A percentile compares a stretch with the other conserved stretches of the same genome.
Evolutionary conservation across 352 stramenopile species (phyloP).

Genomic region (Phytopythium delawarense): DNA sequence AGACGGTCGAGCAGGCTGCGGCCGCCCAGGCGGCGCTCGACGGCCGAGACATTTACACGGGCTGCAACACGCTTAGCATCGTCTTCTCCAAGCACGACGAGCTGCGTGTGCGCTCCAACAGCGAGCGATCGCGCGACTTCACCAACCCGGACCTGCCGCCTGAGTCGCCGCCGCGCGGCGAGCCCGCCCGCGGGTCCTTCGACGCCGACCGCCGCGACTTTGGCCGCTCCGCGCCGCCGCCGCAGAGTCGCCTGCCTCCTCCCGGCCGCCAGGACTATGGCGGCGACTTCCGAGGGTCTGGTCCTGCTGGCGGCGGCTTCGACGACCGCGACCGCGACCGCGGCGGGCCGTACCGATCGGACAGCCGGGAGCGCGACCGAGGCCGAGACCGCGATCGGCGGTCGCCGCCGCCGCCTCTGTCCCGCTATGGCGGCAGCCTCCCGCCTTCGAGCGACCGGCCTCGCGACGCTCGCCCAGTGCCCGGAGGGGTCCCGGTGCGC

Average conservation of each 20-base stretch:
- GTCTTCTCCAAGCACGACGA: slow-evolving; percentile 70
- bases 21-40: slow-evolving; percentile 67
- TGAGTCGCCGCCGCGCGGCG: slow-evolving; percentile 15
- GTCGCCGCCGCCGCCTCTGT: slow-evolving; percentile 7
- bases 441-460: slow-evolving; percentile 16
- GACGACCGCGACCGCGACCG: slow-evolving; percentile 12
- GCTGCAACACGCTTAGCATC: slow-evolving; percentile 80
- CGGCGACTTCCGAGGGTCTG: neutral
- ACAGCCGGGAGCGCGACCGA: slow-evolving; percentile 5
- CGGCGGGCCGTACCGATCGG: neutral
- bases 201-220: slow-evolving; percentile 2
- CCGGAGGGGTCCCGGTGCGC: slow-evolving; percentile 5
- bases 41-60: slow-evolving; percentile 83
- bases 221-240: neutral
- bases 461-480: slow-evolving; percentile 17
- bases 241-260: neutral
- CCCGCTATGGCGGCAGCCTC: slow-evolving; percentile 16
- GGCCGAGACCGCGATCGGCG: neutral
- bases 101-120: slow-evolving; percentile 74
- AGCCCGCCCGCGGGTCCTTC: neutral
- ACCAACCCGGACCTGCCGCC: slow-evolving; percentile 70
- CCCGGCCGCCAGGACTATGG: slow-evolving; percentile 4
- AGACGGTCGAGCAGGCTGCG: slow-evolving; percentile 65
- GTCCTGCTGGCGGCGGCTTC: slow-evolving; percentile 6
- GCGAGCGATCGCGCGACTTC: slow-evolving; percentile 66